Base-by-base conservation (phyloP, 305 asterid species). In the Fraxinus angustifolia region DNA sequence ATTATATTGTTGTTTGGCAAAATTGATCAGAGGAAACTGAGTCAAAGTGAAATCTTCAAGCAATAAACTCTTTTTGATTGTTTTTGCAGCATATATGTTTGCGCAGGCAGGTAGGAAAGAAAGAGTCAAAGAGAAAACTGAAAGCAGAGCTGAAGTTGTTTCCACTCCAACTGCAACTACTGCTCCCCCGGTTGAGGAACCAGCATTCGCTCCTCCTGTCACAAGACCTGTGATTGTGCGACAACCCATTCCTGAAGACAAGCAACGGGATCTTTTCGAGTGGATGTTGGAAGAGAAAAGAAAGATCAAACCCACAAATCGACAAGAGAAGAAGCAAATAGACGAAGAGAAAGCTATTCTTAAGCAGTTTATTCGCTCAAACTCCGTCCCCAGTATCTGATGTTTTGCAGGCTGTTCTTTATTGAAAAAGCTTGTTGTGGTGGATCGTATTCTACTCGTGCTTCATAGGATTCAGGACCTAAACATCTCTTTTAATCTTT, bases 261-360 rank as follows among this genome's bases (percentile, higher is more conserved):
- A 90, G 80, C 94, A 93, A 74, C 91, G 83, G 2, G 93, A 91
- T 75, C 80, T 87, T 45, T 89, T 93, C 86, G 82, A 88, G 82
- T 93, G 97, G 98, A 87, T 89, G 77, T 83, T 90, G 45, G 92
- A 93, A 87, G 97, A 93, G 88, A 91, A 88, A 76, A 82, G 90
- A 84, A 93, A 86, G 87, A 78, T 83, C 68, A 89, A 93, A 78
- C 91, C 97, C 68, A 81, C 36, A 48, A 88, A 83, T 50, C 80
- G 82, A 42, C 85, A 87, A 76, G 92, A 89, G 84, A 91, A 89
- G 89, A 76, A 83, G 87, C 87, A 71, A 23, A 81, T 87, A 4
- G 88, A 90, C 73, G 90, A 90, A 82, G 93, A 91, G 81, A 91
- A 90, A 83, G 91, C 93, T 70, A 84, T 90, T 85, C 90, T 90